Evolutionary conservation across 2,329 filamentous ascomycete genomes (phyloP).

Genomic region (Setomelanomma holmii): DNA sequence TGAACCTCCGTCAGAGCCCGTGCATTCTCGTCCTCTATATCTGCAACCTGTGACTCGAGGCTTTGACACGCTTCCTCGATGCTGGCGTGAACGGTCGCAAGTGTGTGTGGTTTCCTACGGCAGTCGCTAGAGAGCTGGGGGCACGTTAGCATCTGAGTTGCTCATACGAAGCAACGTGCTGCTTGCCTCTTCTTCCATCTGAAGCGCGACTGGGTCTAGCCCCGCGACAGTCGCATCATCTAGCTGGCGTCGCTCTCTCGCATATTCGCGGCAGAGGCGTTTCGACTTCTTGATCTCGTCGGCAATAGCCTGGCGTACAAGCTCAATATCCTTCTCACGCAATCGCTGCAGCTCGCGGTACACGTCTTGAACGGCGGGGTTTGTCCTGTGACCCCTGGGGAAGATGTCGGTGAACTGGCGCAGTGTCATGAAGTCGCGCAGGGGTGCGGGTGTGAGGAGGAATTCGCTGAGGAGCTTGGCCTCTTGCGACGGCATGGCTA

Average conservation of each 20-base stretch:
- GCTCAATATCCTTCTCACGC: slow-evolving; percentile 72
- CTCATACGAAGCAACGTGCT: background rate
- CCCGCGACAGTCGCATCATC: slow-evolving; percentile 61
- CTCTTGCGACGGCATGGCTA: slow-evolving; percentile 74
- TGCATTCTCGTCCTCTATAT: slow-evolving; percentile 70
- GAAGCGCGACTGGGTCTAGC: slow-evolving; percentile 67
- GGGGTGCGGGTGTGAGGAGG: slow-evolving; percentile 75
- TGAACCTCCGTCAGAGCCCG: slow-evolving; percentile 67
- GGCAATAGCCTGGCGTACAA: slow-evolving; percentile 69
- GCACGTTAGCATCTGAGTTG: slow-evolving; percentile 11
- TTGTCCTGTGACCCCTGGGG: slow-evolving; percentile 69
- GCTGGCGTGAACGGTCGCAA: slow-evolving; percentile 70
- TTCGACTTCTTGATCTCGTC: slow-evolving; percentile 69
- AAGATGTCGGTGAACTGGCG: slow-evolving; percentile 80
- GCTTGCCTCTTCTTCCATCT: slow-evolving; percentile 57
- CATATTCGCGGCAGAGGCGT: slow-evolving; percentile 64
- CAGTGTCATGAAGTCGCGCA: slow-evolving; percentile 76
- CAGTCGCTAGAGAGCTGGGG: slow-evolving; percentile 62
- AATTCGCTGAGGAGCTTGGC: slow-evolving; percentile 77
- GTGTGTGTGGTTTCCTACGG: slow-evolving; percentile 64
- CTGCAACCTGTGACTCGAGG: slow-evolving; percentile 72
- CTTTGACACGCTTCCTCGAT: slow-evolving; percentile 71
- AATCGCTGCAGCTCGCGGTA: slow-evolving; percentile 83
- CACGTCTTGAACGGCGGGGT: slow-evolving; percentile 71
- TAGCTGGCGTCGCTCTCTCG: slow-evolving; percentile 60